Percentiles rank a stretch among this genome's conserved stretches.
These are phyloP conservation scores for Entomortierella parvispora DNA, from an alignment of 192 early-diverging fungal species.

Conservation along the genomic window DNA sequence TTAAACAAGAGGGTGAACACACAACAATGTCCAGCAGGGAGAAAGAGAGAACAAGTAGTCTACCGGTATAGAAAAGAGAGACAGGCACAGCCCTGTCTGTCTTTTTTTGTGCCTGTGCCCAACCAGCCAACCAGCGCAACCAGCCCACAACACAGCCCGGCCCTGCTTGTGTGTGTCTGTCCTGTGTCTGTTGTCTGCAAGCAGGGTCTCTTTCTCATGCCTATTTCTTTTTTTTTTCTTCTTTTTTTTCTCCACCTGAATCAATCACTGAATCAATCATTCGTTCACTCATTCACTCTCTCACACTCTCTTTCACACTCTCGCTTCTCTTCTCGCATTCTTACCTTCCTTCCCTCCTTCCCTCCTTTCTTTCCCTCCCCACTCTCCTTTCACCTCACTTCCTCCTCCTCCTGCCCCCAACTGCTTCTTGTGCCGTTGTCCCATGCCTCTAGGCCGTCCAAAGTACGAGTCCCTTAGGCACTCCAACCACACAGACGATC, in stretches of 20 bases:
- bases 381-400: background rate
- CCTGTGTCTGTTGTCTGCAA: background rate
- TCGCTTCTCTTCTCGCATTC: background rate
- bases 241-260: background rate
- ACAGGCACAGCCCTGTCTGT: too few relatives aligned
- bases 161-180: background rate
- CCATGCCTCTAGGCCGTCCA: constrained; percentile 37
- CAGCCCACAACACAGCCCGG: background rate
- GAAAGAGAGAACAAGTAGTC: too few relatives aligned
- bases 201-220: background rate
- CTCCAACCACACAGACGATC: constrained; percentile 5
- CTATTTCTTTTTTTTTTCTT: background rate
- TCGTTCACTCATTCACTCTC: background rate
- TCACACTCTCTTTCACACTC: background rate
- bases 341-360: background rate
- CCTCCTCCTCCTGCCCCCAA: background rate
- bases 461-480: constrained; percentile 24
- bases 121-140: too few relatives aligned
- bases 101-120: too few relatives aligned
- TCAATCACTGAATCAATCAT: background rate
- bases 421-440: background rate
- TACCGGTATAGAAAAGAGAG: too few relatives aligned
- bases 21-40: too few relatives aligned
- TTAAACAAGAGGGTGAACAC: too few relatives aligned
- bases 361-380: background rate